Conservation (phyloP, 352 stramenopile species). For the Globisporangium solare region DNA sequence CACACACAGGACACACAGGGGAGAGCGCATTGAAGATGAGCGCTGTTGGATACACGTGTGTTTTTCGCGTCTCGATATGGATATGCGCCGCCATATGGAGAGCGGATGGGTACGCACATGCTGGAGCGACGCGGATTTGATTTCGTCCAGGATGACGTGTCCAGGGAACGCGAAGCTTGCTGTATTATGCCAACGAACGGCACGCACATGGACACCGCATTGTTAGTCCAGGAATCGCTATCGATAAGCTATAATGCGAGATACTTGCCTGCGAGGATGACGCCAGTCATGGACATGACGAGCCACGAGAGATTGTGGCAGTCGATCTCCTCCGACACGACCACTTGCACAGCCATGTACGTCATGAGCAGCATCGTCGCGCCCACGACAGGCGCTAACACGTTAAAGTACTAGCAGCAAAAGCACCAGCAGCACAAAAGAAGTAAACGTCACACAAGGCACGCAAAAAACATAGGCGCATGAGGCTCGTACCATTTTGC, state of each 20-base stretch:
- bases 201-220: not conserved
- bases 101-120: conserved; percentile 29
- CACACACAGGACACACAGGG: not conserved
- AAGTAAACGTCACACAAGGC: not conserved
- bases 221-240: no score
- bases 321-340: conserved; percentile 50
- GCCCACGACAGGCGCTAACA: conserved; percentile 46
- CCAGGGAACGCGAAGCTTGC: conserved; percentile 60
- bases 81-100: not conserved
- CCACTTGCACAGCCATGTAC: conserved; percentile 39
- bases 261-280: conserved; percentile 60
- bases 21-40: not conserved
- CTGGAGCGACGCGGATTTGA: conserved; percentile 40
- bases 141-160: conserved; percentile 53
- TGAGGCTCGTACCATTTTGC: conserved; percentile 21
- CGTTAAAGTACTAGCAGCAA: conserved; percentile 42
- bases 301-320: conserved; percentile 70
- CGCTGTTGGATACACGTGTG: not conserved
- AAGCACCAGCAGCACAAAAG: not conserved
- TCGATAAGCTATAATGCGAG: no score
- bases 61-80: no score
- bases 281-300: conserved; percentile 52
- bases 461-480: not conserved
- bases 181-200: conserved; percentile 11
- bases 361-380: conserved; percentile 55